Conservation (phyloP, 202 grass and related monocot genomes). For the Zizania palustris region DNA sequence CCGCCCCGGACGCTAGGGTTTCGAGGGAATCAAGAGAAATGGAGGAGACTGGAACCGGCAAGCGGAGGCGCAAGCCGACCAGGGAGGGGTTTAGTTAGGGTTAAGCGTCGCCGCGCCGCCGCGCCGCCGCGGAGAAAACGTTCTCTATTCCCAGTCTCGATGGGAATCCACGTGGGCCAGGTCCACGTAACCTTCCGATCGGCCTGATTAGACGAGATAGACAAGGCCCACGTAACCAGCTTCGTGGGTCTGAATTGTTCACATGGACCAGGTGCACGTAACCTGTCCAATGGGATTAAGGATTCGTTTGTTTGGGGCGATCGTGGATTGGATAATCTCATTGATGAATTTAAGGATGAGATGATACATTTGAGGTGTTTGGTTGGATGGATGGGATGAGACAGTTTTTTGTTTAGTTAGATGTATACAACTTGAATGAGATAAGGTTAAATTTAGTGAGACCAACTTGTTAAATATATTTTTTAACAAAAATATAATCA, state of each 20-base stretch:
- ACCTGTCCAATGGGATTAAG: no score
- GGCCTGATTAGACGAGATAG: background rate
- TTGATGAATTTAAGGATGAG: no score
- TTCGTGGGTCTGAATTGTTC: no score
- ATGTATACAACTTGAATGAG: no score
- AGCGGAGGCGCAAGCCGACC: slow-evolving; percentile 17
- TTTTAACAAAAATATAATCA: no score
- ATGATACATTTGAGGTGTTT: no score
- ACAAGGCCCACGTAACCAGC: background rate
- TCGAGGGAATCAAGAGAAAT: background rate
- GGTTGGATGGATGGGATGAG: no score
- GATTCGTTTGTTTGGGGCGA: no score
- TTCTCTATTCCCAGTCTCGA: background rate
- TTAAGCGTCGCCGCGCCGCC: slow-evolving; percentile 20
- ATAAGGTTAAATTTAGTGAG: no score
- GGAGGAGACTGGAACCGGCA: background rate
- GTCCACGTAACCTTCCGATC: background rate
- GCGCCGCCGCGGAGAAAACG: slow-evolving; percentile 21
- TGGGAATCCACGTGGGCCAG: background rate
- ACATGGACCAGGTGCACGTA: background rate
- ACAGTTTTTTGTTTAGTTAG: no score
- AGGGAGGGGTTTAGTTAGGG: slow-evolving; percentile 39
- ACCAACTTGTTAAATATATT: no score
- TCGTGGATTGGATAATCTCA: no score
- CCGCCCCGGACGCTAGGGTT: slow-evolving; percentile 29